phyloP scores from a whole-genome alignment of 805 yeast genomes.

The Schwanniomyces sp. region DNA sequence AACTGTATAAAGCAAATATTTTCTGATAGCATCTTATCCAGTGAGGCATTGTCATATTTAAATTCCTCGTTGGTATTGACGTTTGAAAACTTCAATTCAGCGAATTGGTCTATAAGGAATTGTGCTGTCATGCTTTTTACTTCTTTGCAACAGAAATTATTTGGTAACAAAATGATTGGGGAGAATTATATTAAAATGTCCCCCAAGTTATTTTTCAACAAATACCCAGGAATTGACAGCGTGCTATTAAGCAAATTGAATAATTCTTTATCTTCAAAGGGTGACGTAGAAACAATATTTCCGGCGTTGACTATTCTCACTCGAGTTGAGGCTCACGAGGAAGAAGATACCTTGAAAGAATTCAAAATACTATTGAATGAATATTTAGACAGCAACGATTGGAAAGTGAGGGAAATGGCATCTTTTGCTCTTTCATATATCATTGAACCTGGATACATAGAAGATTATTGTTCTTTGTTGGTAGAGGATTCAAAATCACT shows the following conservation, averaged over 20 bases:
- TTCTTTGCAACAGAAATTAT: conserved; percentile 75
- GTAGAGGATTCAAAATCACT: conserved; percentile 19
- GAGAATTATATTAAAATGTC: conserved; percentile 38
- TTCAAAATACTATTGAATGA: conserved; percentile 49
- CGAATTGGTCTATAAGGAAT: conserved; percentile 84
- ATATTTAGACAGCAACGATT: conserved; percentile 54
- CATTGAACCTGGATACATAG: conserved; percentile 16
- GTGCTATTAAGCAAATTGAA: conserved; percentile 47
- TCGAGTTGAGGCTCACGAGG: conserved; percentile 62
- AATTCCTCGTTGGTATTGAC: conserved; percentile 62
- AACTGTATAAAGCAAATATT: conserved; percentile 79
- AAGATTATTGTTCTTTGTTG: conserved; percentile 21
- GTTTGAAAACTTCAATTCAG: conserved; percentile 60
- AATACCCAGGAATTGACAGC: conserved; percentile 53
- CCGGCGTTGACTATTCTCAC: conserved; percentile 74
- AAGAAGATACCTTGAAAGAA: conserved; percentile 45
- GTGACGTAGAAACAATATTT: conserved; percentile 60
- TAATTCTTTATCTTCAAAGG: conserved; percentile 20
- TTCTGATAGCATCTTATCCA: conserved; percentile 66
- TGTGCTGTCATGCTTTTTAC: conserved; percentile 93
- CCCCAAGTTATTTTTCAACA: conserved; percentile 70
- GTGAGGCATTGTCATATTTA: conserved; percentile 48
- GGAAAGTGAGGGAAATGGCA: conserved; percentile 90
- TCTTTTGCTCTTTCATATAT: conserved; percentile 65
- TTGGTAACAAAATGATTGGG: conserved; percentile 55